phyloP scores from a whole-genome alignment of 2,329 filamentous ascomycete genomes.

The Colletotrichum scovillei region DNA sequence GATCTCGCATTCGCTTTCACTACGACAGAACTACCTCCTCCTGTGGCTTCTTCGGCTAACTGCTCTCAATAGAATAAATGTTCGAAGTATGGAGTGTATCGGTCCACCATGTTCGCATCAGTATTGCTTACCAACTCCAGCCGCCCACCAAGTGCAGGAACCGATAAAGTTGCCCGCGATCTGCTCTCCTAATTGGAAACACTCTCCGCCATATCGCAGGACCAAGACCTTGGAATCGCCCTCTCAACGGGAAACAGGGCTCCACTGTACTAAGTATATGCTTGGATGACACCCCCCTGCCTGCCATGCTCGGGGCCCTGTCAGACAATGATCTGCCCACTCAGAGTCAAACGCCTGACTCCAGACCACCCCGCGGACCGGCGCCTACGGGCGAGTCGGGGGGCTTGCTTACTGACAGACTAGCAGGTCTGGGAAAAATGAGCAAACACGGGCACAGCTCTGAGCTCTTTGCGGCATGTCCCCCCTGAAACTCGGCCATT shows the following conservation, averaged over 20 bases:
- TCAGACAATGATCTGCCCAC: neutral
- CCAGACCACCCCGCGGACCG: neutral
- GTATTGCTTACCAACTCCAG: neutral
- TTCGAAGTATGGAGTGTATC: too few species aligned
- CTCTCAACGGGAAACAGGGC: slow-evolving; percentile 29
- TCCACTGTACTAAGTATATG: slow-evolving; percentile 25
- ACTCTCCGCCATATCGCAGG: neutral
- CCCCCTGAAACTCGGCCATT: neutral
- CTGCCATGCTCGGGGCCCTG: neutral
- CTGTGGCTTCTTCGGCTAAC: neutral
- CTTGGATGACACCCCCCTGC: slow-evolving; percentile 12
- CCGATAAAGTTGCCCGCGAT: neutral
- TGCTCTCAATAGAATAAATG: neutral
- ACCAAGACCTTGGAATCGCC: slow-evolving; percentile 12
- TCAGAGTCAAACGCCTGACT: neutral
- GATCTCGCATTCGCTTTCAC: neutral
- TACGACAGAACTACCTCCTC: neutral
- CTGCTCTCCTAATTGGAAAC: neutral
- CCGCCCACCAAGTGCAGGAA: neutral
- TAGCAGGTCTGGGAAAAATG: neutral
- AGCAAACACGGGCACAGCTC: neutral
- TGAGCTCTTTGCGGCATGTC: neutral
- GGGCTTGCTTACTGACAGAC: too few species aligned
- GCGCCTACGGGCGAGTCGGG: neutral
- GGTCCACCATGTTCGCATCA: neutral